Base-by-base conservation (phyloP, 768 basidiomycete genomes). In the Kwoniella europaea region DNA sequence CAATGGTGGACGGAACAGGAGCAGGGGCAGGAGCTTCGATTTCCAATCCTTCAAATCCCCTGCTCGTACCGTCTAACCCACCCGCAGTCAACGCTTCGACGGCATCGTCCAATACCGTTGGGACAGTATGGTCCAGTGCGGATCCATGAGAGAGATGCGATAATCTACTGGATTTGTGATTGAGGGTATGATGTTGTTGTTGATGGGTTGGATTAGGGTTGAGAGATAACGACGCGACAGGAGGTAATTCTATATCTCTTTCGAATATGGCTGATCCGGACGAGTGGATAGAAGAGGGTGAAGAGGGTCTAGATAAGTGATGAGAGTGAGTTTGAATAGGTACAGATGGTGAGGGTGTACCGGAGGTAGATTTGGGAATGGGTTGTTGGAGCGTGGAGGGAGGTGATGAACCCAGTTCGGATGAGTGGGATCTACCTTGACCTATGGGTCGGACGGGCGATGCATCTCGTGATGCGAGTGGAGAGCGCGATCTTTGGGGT, bases 201-300 rank as follows among this genome's bases (percentile, higher is more conserved):
- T 71, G 65, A 42, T 73, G 71, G 13, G 68, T 61, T 6, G 66
- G 59, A 63, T 73, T 74, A 12, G 77, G 73, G 65, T 80, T 75
- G 69, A 75, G 71, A 84, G 71, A 78, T 35, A 82, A 67, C 12
- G 80, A 74, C 3, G 77, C 74, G 16, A 80, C 77, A 16, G 79
- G 68, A 3, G 79, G 78, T 5, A 78, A 67, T 74, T 94, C 93
- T 73, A 95, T 93, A 81, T 95, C 93, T 44, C 93, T 89, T 84
- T 95, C 93, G 71, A 95, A 95, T 68, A 94, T 95, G 46, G 93
- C 92, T 0, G 92, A 93, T 0, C 91, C 92, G 0, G 91, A 92
- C 0, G 92, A 93, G 76, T 91, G 88, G 64, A 79, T 79, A 10
- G 76, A 77, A 4, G 74, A 68, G 27, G 79, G 75, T 9, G 80